These are phyloP conservation scores for Dryadomyces sulphureus DNA, from an alignment of 2,329 filamentous ascomycete genomes.

Conservation along the genomic window DNA sequence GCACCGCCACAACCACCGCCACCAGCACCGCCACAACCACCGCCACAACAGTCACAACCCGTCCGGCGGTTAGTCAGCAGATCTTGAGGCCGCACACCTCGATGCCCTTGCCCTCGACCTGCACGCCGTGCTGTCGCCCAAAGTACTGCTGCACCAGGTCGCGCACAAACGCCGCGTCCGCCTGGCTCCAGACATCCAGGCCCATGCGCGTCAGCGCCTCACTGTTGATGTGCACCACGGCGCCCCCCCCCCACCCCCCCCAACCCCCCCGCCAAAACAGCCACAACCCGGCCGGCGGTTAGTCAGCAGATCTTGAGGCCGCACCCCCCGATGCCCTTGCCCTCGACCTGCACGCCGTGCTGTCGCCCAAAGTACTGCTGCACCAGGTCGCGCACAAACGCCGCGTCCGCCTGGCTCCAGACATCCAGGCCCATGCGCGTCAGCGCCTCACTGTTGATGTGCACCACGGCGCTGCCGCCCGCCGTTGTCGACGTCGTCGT, in stretches of 20 bases:
- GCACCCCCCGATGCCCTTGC: conserved; percentile 59
- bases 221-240: conserved; percentile 39
- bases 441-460: conserved; percentile 49
- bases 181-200: conserved; percentile 61
- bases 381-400: conserved; percentile 49
- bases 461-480: conserved; percentile 24
- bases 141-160: conserved; percentile 53
- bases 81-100: conserved; percentile 62
- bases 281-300: conserved; percentile 4
- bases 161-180: conserved; percentile 53
- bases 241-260: conserved; percentile 13
- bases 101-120: conserved; percentile 52
- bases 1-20: neutral
- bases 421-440: conserved; percentile 61
- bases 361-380: conserved; percentile 53
- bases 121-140: conserved; percentile 36
- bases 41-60: neutral
- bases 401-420: conserved; percentile 58
- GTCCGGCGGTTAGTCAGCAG: conserved; percentile 29
- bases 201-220: conserved; percentile 58
- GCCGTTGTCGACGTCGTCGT: neutral
- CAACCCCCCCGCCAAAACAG: neutral
- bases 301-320: conserved; percentile 52
- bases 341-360: conserved; percentile 42
- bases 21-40: neutral